A percentile compares a stretch with the other conserved stretches of the same genome.
These are phyloP conservation scores for Sphaerosporella brunnea DNA, from an alignment of 495 filamentous ascomycete species.

Conservation along the genomic window DNA sequence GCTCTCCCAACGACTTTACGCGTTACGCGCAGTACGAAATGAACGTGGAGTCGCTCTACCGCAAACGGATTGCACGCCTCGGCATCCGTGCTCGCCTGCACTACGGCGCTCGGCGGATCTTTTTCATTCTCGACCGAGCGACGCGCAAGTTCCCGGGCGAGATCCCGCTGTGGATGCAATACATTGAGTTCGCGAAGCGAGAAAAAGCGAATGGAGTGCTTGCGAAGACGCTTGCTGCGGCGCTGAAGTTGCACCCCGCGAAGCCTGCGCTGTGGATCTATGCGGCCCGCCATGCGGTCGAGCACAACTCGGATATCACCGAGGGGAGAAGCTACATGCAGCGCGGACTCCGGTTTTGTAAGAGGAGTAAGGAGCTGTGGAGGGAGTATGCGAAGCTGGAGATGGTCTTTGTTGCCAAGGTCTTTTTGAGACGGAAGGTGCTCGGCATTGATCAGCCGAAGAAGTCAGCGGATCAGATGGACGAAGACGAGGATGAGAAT, in stretches of 20 bases:
- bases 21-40: constrained; percentile 83
- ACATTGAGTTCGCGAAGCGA: constrained; percentile 61
- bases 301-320: constrained; percentile 65
- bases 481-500: constrained; percentile 31
- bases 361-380: constrained; percentile 53
- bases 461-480: constrained; percentile 30
- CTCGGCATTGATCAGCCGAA: constrained; percentile 45
- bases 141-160: constrained; percentile 73
- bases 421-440: constrained; percentile 51
- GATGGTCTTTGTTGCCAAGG: constrained; percentile 72
- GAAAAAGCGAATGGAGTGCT: constrained; percentile 68
- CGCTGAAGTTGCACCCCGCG: constrained; percentile 66
- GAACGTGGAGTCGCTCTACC: constrained; percentile 64
- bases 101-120: constrained; percentile 63
- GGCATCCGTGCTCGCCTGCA: constrained; percentile 43
- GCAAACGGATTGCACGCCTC: constrained; percentile 63
- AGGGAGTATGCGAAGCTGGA: constrained; percentile 80
- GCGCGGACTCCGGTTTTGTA: constrained; percentile 74
- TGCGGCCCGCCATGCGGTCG: constrained; percentile 58
- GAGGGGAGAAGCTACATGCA: constrained; percentile 74
- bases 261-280: constrained; percentile 75
- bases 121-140: constrained; percentile 73
- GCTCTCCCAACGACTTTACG: constrained; percentile 56
- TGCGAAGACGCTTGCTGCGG: constrained; percentile 53
- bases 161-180: constrained; percentile 75